Conservation (phyloP, 768 basidiomycete genomes). For the Amanita jacksonii region DNA sequence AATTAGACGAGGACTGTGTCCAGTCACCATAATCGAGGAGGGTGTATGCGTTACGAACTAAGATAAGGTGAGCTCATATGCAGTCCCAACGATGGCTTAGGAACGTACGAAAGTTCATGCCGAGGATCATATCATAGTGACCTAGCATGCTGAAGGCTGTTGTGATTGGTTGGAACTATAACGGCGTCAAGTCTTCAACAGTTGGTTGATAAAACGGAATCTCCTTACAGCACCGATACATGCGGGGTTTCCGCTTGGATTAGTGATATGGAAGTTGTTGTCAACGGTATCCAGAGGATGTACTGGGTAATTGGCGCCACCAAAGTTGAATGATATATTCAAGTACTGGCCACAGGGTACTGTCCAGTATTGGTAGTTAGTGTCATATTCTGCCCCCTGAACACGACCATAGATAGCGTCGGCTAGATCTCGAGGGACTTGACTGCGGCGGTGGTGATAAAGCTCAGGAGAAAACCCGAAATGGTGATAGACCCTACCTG, state of each 20-base stretch:
- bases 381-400: conserved; percentile 58
- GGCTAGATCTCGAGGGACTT: conserved; percentile 65
- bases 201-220: background rate
- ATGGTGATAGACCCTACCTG: conserved; percentile 12
- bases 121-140: conserved; percentile 75
- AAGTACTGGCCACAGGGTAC: conserved; percentile 68
- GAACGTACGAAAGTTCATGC: conserved; percentile 66
- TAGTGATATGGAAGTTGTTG: conserved; percentile 42
- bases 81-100: background rate
- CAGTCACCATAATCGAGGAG: conserved; percentile 68
- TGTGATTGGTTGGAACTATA: conserved; percentile 76
- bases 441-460: conserved; percentile 32
- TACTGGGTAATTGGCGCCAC: conserved; percentile 56
- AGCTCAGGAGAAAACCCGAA: background rate
- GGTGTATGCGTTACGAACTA: conserved; percentile 71
- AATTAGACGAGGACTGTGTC: conserved; percentile 36
- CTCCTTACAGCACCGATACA: conserved; percentile 61
- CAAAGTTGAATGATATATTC: conserved; percentile 64
- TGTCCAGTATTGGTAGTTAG: conserved; percentile 49
- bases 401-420: conserved; percentile 79
- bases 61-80: conserved; percentile 1
- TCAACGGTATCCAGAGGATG: conserved; percentile 66
- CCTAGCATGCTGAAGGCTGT: conserved; percentile 70
- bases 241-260: conserved; percentile 39
- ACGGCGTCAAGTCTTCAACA: conserved; percentile 1